These are phyloP conservation scores for Sanghuangporus sanghuang DNA, from an alignment of 1,284 basidiomycete species.

Conservation along the genomic window DNA sequence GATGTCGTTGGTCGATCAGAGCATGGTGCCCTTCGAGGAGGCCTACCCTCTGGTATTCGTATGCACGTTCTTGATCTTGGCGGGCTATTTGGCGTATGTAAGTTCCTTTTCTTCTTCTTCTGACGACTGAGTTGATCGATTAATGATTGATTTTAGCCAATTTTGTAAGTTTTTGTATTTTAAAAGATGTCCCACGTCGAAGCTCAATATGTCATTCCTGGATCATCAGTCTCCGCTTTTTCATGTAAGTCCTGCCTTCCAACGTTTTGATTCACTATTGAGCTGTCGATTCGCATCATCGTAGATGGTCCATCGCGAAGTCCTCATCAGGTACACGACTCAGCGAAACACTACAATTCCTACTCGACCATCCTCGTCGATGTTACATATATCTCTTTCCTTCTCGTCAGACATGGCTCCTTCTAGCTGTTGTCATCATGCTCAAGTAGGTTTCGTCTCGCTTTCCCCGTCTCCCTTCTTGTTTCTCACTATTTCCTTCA, in stretches of 20 bases:
- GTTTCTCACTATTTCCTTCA: not conserved
- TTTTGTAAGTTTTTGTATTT: slow-evolving; percentile 45
- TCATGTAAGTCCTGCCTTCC: slow-evolving; percentile 14
- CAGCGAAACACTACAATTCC: slow-evolving; percentile 83
- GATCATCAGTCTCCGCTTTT: slow-evolving; percentile 16
- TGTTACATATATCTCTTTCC: slow-evolving; percentile 97
- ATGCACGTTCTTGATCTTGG: slow-evolving; percentile 71
- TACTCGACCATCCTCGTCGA: slow-evolving; percentile 95
- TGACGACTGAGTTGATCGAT: slow-evolving; percentile 1
- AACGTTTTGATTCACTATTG: not conserved
- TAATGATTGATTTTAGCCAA: not conserved
- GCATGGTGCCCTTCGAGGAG: slow-evolving; percentile 83
- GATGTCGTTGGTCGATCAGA: slow-evolving; percentile 82
- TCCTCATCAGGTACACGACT: slow-evolving; percentile 52
- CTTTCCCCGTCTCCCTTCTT: not conserved
- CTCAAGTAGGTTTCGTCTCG: slow-evolving; percentile 53
- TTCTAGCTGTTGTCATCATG: slow-evolving; percentile 59
- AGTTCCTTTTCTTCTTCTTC: slow-evolving; percentile 32
- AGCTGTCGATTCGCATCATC: not conserved
- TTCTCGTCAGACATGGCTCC: slow-evolving; percentile 92
- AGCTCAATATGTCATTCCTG: not conserved
- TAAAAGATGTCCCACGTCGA: not conserved
- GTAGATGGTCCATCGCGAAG: slow-evolving; percentile 73
- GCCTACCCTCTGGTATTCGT: slow-evolving; percentile 81
- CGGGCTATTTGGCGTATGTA: slow-evolving; percentile 90